phyloP scores from a whole-genome alignment of 2,329 filamentous ascomycete genomes.

The Magnaporthiopsis poae region DNA sequence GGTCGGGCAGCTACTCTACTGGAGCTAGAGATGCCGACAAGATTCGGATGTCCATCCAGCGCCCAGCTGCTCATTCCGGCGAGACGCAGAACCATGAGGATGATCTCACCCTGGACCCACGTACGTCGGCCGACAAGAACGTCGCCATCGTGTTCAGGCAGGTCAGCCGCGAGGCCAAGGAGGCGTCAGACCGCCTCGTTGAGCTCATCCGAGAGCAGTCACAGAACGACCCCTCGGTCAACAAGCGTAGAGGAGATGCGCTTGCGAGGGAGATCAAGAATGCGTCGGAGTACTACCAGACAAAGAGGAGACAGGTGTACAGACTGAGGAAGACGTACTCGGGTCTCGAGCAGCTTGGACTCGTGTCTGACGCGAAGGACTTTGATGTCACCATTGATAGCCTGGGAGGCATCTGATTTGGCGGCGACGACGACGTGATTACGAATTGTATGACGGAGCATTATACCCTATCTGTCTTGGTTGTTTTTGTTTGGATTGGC shows the following conservation, averaged over 20 bases:
- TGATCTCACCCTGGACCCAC: neutral
- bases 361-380: neutral
- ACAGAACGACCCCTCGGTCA: neutral
- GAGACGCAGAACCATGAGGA: neutral
- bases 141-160: neutral
- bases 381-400: neutral
- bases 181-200: neutral
- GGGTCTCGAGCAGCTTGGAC: neutral
- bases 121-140: neutral
- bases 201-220: neutral
- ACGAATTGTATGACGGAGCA: neutral
- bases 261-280: neutral
- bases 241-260: neutral
- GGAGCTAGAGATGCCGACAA: neutral
- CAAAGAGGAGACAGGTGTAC: neutral
- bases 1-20: neutral
- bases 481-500: neutral
- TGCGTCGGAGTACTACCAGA: neutral
- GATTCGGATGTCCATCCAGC: neutral
- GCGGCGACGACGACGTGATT: neutral
- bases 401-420: constrained; percentile 2
- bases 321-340: neutral
- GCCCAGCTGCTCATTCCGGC: too few relatives aligned
- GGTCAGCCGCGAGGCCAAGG: neutral
- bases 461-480: neutral